phyloP scores from a whole-genome alignment of 345 rosid genomes.

The Rhodamnia rubescens region DNA sequence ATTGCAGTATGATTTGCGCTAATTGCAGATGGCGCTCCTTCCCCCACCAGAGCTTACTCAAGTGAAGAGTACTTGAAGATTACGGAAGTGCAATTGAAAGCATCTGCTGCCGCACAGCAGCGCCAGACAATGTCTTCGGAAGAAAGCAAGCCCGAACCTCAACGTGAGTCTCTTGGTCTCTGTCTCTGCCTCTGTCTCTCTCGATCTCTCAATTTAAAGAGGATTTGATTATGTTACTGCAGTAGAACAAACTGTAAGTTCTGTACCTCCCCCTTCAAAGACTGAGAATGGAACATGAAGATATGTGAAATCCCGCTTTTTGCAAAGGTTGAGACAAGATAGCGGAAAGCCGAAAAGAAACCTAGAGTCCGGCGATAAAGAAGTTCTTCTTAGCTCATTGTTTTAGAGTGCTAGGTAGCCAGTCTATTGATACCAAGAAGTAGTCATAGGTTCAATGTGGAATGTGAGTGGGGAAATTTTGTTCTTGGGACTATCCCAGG shows the following conservation, averaged over 20 bases:
- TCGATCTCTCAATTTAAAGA: neutral
- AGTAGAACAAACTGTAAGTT: conserved; percentile 24
- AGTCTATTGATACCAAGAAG: neutral
- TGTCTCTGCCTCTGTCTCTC: neutral
- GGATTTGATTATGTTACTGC: conserved; percentile 12
- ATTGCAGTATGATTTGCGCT: neutral
- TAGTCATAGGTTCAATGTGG: neutral
- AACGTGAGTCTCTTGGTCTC: conserved; percentile 24
- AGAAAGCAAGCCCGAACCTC: conserved; percentile 26
- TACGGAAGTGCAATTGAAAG: conserved; percentile 78
- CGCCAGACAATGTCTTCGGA: conserved; percentile 13
- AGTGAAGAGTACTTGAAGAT: conserved; percentile 69
- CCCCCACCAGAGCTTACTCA: conserved; percentile 45
- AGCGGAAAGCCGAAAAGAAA: neutral
- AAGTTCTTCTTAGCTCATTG: neutral
- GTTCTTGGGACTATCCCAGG: neutral
- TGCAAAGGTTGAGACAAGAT: neutral
- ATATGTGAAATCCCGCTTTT: neutral
- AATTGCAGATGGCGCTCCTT: conserved; percentile 44
- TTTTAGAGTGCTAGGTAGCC: neutral
- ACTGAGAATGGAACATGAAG: conserved; percentile 21
- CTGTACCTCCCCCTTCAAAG: conserved; percentile 34
- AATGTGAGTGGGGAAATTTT: neutral
- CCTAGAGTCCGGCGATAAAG: neutral
- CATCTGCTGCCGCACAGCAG: conserved; percentile 26